phyloP scores from a whole-genome alignment of 305 asterid genomes.

The Fraxinus latifolia region DNA sequence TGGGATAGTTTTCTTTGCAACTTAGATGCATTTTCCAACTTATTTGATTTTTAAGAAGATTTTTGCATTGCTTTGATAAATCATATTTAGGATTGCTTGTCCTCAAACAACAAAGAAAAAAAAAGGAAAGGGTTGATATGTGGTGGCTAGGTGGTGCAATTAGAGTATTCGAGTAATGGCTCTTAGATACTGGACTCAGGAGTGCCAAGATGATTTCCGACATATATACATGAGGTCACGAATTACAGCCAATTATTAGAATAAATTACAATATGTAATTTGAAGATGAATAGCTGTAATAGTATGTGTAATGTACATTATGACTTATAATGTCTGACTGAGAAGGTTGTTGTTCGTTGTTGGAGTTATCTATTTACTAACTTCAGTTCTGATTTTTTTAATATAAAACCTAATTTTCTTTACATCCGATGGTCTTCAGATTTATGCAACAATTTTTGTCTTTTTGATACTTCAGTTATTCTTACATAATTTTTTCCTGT shows the following conservation, averaged over 20 bases:
- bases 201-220: background rate
- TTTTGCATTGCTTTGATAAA: background rate
- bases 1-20: background rate
- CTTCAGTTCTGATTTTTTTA: background rate
- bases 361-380: slow-evolving; percentile 4
- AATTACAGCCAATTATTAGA: background rate
- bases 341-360: slow-evolving; percentile 2
- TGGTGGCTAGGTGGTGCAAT: background rate
- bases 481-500: background rate
- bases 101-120: background rate
- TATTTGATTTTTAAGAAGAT: background rate
- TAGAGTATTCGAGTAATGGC: background rate
- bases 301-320: background rate
- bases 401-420: background rate
- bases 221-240: background rate
- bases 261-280: slow-evolving; percentile 1
- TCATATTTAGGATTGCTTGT: background rate
- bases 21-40: background rate
- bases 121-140: background rate
- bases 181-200: slow-evolving; percentile 7
- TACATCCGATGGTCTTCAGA: background rate
- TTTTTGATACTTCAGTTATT: background rate
- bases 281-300: background rate
- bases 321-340: background rate
- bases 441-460: background rate